A percentile compares a stretch with the other conserved stretches of the same genome.
phyloP scores from a whole-genome alignment of 345 rosid genomes.

The Lepidium didymum region DNA sequence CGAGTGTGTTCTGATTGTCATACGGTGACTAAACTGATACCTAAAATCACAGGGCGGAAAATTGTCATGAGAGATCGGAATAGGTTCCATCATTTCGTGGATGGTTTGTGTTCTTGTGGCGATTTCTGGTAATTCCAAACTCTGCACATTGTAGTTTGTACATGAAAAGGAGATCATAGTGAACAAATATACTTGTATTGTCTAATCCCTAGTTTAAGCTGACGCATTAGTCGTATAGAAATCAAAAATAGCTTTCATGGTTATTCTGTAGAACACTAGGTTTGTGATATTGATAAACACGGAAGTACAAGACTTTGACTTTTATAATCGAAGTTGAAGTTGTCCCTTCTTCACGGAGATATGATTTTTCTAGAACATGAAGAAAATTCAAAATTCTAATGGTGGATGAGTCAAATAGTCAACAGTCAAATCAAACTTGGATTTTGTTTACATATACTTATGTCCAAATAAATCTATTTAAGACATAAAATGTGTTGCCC shows the following conservation, averaged over 20 bases:
- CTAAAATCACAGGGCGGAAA: conserved; percentile 52
- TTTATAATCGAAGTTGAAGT: not conserved
- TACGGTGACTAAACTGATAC: conserved; percentile 46
- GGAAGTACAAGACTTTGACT: not conserved
- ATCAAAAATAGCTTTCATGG: not conserved
- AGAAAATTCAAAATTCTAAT: too few species aligned
- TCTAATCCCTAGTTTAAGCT: not conserved
- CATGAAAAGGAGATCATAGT: not conserved
- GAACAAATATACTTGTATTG: not conserved
- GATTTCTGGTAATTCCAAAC: conserved; percentile 53
- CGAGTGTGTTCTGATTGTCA: conserved; percentile 69
- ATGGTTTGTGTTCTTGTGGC: conserved; percentile 68
- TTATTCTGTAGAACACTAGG: not conserved
- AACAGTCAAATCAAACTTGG: not conserved
- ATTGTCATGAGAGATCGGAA: conserved; percentile 73
- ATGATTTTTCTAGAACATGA: not conserved
- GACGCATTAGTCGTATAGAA: too few species aligned
- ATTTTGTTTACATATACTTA: not conserved
- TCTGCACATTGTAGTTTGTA: not conserved
- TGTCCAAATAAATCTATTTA: not conserved
- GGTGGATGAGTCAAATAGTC: not conserved
- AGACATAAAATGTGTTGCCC: not conserved
- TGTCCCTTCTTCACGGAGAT: not conserved
- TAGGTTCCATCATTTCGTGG: conserved; percentile 67
- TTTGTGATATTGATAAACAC: not conserved